A percentile compares a stretch with the other conserved stretches of the same genome.
Conservation (phyloP, 2,329 filamentous ascomycete genomes). For the Aureobasidium leucospermi region DNA sequence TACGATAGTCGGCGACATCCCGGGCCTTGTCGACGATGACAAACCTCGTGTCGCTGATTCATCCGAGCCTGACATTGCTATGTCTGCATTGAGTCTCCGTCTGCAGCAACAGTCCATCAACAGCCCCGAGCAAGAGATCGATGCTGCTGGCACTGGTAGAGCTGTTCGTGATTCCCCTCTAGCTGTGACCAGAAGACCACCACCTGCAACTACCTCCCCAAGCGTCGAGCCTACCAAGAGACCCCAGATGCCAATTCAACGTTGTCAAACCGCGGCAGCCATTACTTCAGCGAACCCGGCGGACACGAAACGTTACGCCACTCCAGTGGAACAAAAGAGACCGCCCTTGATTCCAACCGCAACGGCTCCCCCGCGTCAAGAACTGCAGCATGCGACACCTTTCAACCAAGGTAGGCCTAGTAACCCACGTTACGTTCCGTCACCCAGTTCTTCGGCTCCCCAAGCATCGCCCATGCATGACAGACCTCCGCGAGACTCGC, state of each 20-base stretch:
- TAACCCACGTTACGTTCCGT: slow-evolving; percentile 1
- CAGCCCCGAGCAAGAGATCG: slow-evolving; percentile 17
- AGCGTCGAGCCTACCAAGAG: background rate
- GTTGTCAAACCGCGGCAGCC: background rate
- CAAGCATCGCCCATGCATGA: slow-evolving; percentile 31
- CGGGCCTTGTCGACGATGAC: slow-evolving; percentile 66
- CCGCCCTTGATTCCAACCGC: slow-evolving; percentile 13
- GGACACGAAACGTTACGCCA: background rate
- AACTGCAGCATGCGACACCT: background rate
- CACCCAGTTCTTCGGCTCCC: slow-evolving; percentile 16
- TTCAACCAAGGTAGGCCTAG: background rate
- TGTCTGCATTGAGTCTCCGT: slow-evolving; percentile 25
- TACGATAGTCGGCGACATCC: slow-evolving; percentile 68
- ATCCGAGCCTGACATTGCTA: slow-evolving; percentile 19
- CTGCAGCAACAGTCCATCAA: slow-evolving; percentile 26
- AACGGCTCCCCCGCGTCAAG: slow-evolving; percentile 15
- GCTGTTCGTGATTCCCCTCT: slow-evolving; percentile 5
- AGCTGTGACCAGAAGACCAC: background rate
- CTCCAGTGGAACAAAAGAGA: background rate
- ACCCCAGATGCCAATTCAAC: background rate
- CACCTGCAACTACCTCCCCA: background rate
- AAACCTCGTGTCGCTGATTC: slow-evolving; percentile 20
- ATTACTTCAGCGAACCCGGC: background rate
- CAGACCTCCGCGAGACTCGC: slow-evolving; percentile 16
- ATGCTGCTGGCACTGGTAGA: background rate